These are phyloP conservation scores for Berberis thunbergii DNA, from an alignment of 164 flowering plant species.

Conservation along the genomic window DNA sequence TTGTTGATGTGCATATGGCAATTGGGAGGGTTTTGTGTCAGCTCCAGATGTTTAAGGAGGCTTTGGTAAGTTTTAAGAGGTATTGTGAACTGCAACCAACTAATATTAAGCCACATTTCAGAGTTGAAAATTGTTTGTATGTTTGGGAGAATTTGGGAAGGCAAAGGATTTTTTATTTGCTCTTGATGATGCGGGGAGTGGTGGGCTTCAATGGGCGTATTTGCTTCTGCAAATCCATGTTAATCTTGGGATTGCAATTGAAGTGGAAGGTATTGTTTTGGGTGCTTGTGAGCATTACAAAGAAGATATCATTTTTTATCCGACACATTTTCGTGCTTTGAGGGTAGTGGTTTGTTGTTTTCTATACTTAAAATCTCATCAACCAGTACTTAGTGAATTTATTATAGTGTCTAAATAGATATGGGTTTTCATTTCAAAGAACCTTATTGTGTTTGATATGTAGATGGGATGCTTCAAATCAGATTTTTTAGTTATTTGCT, in stretches of 20 bases:
- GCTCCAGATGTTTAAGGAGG: conserved; percentile 74
- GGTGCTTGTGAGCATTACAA: conserved; percentile 93
- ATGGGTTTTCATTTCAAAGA: no score
- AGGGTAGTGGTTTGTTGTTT: conserved; percentile 24
- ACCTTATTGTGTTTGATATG: no score
- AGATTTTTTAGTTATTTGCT: no score
- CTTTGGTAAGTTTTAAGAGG: conserved; percentile 76
- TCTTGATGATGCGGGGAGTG: conserved; percentile 6
- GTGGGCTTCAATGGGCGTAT: conserved; percentile 83
- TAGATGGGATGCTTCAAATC: no score
- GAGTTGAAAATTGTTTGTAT: conserved; percentile 64
- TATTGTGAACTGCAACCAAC: conserved; percentile 89
- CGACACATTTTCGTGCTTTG: background rate
- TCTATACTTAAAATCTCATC: no score
- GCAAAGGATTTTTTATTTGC: background rate
- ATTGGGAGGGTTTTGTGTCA: conserved; percentile 87
- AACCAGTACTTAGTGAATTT: no score
- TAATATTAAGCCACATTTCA: conserved; percentile 88
- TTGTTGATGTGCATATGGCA: conserved; percentile 97
- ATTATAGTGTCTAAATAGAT: no score
- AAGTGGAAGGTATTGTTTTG: conserved; percentile 87
- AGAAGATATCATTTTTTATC: conserved; percentile 49
- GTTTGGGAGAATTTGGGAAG: background rate
- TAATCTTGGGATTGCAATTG: conserved; percentile 81
- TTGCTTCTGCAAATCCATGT: conserved; percentile 93